These are phyloP conservation scores for Trichoderma arundinaceum DNA, from an alignment of 2,329 filamentous ascomycete genomes.

Conservation along the genomic window DNA sequence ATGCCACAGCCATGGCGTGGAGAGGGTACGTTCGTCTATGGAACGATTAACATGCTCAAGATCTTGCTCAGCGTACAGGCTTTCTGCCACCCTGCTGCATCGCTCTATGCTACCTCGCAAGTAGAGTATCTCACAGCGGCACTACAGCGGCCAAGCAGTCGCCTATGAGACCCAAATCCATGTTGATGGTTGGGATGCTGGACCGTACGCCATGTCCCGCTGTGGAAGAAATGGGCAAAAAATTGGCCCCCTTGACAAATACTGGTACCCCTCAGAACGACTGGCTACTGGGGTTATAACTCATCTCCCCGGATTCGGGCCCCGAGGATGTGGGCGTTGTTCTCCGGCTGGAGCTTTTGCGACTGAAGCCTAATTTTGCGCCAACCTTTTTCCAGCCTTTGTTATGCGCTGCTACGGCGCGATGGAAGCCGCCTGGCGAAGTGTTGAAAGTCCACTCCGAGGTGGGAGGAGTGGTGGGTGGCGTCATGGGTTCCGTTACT, in stretches of 20 bases:
- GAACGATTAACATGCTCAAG: too few species aligned
- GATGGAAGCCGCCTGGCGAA: slow-evolving; percentile 60
- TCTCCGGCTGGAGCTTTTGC: slow-evolving; percentile 55
- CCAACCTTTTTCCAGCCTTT: slow-evolving; percentile 70
- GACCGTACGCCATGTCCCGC: not conserved
- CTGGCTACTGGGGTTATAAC: slow-evolving; percentile 34
- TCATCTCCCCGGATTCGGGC: slow-evolving; percentile 43
- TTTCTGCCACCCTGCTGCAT: too few species aligned
- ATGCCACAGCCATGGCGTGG: too few species aligned
- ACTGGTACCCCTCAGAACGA: slow-evolving; percentile 56
- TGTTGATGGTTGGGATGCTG: too few species aligned
- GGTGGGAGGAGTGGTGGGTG: slow-evolving; percentile 73
- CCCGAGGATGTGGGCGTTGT: slow-evolving; percentile 53
- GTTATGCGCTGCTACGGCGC: slow-evolving; percentile 59
- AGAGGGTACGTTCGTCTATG: too few species aligned
- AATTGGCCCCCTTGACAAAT: not conserved
- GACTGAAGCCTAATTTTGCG: slow-evolving; percentile 63
- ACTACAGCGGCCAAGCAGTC: too few species aligned
- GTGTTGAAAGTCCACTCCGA: slow-evolving; percentile 60
- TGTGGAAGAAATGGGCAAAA: too few species aligned
- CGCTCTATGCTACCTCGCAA: too few species aligned
- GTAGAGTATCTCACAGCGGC: too few species aligned
- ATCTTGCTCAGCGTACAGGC: too few species aligned
- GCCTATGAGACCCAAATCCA: too few species aligned
- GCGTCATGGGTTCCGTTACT: slow-evolving; percentile 70